A percentile compares a stretch with the other conserved stretches of the same genome.
Evolutionary conservation across 176 grass and related monocot genomes (phyloP).

Genomic region (Eragrostis nindensis): DNA sequence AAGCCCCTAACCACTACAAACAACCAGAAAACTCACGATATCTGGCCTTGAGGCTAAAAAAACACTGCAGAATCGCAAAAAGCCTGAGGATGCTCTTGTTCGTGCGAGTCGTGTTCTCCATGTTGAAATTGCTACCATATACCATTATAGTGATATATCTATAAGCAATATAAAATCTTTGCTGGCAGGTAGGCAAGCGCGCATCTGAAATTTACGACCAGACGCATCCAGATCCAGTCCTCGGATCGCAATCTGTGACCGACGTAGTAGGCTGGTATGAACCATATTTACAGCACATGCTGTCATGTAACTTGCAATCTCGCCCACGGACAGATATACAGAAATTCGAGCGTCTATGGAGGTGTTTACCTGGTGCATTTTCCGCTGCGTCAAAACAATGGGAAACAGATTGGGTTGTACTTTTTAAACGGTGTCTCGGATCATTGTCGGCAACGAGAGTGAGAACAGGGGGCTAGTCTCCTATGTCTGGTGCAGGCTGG

Average conservation of each 20-base stretch:
- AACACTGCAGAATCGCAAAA: background rate
- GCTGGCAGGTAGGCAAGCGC: background rate
- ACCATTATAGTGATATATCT: background rate
- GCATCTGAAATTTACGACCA: background rate
- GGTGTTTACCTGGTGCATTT: background rate
- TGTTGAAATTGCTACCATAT: background rate
- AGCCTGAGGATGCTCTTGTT: background rate
- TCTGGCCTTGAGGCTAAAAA: slow-evolving; percentile 10
- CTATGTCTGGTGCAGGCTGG: slow-evolving; percentile 20
- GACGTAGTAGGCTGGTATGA: background rate
- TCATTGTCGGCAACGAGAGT: background rate
- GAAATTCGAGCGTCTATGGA: background rate
- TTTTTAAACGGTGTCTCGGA: background rate
- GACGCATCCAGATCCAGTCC: background rate
- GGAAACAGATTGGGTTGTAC: background rate
- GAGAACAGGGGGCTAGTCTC: background rate
- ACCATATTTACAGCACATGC: background rate
- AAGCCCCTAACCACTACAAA: slow-evolving; percentile 23
- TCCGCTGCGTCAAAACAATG: background rate
- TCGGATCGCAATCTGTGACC: background rate
- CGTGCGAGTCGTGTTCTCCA: background rate
- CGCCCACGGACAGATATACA: background rate
- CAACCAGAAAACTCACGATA: background rate
- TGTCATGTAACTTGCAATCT: background rate
- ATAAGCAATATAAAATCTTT: background rate